Conservation (phyloP, 2,329 filamentous ascomycete species). For the Botrytis pseudocinerea region DNA sequence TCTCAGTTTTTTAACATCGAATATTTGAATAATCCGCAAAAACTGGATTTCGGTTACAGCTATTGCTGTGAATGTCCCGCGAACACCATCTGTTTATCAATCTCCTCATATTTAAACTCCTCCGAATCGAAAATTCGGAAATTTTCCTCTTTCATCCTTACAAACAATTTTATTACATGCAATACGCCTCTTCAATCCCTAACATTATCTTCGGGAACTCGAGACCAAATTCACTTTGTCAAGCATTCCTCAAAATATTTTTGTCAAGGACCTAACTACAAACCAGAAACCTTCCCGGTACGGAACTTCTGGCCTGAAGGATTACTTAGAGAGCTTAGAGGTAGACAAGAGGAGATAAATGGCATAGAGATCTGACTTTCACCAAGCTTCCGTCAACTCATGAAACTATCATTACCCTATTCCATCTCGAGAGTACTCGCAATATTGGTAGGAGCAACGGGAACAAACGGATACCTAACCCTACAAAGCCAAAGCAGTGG, state of each 20-base stretch:
- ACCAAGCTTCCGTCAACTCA: not conserved
- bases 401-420: not conserved
- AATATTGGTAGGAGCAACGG: not conserved
- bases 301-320: not conserved
- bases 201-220: not conserved
- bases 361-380: not conserved
- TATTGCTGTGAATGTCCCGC: constrained; percentile 1
- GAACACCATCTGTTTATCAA: too few species aligned
- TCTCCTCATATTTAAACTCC: constrained; percentile 1
- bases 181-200: not conserved
- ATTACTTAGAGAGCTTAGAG: not conserved
- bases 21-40: not conserved
- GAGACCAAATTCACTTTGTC: not conserved
- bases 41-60: not conserved
- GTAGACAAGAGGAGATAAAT: not conserved
- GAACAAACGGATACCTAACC: not conserved
- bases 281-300: not conserved
- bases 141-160: not conserved
- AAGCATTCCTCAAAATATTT: not conserved
- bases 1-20: not conserved
- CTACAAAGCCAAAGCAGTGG: not conserved
- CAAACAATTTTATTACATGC: not conserved
- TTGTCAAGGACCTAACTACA: not conserved
- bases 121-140: not conserved
- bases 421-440: not conserved